A percentile compares a stretch with the other conserved stretches of the same genome.
These are phyloP conservation scores for Colletotrichum cereale DNA, from an alignment of 2,329 filamentous ascomycete species.

Conservation along the genomic window DNA sequence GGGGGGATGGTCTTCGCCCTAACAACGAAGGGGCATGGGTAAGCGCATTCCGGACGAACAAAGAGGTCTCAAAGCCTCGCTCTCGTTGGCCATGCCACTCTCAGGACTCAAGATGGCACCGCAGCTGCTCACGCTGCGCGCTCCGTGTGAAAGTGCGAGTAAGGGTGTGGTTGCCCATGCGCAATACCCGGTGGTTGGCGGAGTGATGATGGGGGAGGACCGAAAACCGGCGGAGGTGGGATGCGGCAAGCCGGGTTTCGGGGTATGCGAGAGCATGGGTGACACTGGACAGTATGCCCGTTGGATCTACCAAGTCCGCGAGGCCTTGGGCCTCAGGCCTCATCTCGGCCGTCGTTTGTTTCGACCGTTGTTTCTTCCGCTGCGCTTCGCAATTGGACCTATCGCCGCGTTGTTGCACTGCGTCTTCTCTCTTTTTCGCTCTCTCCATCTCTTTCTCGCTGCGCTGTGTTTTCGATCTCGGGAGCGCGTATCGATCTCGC, in stretches of 20 bases:
- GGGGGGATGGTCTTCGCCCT: neutral
- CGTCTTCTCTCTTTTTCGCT: neutral
- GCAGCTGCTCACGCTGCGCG: neutral
- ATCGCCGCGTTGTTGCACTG: constrained; percentile 27
- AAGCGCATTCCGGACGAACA: neutral
- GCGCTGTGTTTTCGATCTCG: neutral
- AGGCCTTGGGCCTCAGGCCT: constrained; percentile 3
- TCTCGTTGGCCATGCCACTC: neutral
- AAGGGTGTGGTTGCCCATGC: constrained; percentile 8
- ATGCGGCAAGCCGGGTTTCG: constrained; percentile 39
- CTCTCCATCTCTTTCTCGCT: too few relatives aligned
- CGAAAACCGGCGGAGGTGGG: constrained; percentile 39
- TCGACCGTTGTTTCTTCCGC: constrained; percentile 26
- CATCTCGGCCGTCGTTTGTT: constrained; percentile 24
- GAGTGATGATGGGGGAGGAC: constrained; percentile 39
- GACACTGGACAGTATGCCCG: constrained; percentile 5
- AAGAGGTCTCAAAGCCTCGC: neutral
- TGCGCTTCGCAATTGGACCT: constrained; percentile 34
- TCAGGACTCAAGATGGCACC: neutral
- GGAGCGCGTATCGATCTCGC: constrained; percentile 15
- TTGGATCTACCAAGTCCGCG: constrained; percentile 2
- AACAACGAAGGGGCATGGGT: neutral
- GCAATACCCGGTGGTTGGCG: constrained; percentile 39
- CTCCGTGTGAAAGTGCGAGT: constrained; percentile 7
- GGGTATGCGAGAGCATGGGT: constrained; percentile 34